Conservation (phyloP, 352 stramenopile species). For the Phytophthora litchii region DNA sequence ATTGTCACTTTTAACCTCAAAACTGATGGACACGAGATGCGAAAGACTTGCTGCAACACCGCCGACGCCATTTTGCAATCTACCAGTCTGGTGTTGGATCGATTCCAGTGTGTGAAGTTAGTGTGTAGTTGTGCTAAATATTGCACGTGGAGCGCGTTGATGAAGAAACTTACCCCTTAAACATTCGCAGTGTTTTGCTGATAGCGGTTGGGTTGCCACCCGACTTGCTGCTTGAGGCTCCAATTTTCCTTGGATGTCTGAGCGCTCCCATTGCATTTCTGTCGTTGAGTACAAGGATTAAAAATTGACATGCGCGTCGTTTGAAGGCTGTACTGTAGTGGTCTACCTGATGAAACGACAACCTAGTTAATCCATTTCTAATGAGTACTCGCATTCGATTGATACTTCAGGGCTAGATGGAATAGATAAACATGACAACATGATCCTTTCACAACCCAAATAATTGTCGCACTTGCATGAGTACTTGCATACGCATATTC, state of each 20-base stretch:
- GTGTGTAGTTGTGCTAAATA: constrained; percentile 8
- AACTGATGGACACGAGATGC: constrained; percentile 22
- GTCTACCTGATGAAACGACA: constrained; percentile 77
- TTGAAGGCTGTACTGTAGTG: constrained; percentile 64
- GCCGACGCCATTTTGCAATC: constrained; percentile 8
- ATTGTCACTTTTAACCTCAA: background rate
- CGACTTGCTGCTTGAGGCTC: constrained; percentile 62
- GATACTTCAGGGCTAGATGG: constrained; percentile 1
- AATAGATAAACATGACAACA: constrained; percentile 12
- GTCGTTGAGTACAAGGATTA: constrained; percentile 62
- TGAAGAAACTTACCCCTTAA: constrained; percentile 83
- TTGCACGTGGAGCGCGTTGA: constrained; percentile 58
- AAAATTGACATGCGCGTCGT: constrained; percentile 81
- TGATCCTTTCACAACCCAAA: constrained; percentile 7
- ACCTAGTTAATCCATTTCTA: constrained; percentile 82
- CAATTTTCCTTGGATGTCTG: constrained; percentile 71
- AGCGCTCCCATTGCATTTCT: constrained; percentile 31
- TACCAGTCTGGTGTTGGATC: background rate
- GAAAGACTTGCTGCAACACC: background rate
- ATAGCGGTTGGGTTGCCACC: constrained; percentile 71
- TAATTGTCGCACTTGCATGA: constrained; percentile 3
- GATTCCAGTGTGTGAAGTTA: background rate
- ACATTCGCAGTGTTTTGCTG: constrained; percentile 88
- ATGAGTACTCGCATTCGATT: constrained; percentile 62
- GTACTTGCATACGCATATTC: too few species aligned